Base-by-base conservation (phyloP, 139 green algal species). In the Coelastrella sp. region DNA sequence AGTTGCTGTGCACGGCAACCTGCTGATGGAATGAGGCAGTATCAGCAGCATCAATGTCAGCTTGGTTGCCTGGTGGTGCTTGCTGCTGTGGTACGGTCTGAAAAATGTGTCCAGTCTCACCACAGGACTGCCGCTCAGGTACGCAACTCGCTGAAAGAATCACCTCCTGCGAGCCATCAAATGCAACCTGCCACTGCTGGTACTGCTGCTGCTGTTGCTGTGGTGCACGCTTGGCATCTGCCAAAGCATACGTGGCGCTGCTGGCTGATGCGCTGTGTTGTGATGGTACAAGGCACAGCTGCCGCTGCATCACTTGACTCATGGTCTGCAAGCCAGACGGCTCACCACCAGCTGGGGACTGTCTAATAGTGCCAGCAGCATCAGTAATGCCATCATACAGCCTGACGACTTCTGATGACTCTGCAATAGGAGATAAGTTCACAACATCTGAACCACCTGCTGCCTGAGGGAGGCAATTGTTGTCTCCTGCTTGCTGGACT, bases 381-480 rank as follows among this genome's bases (percentile, higher is more conserved):
- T n/a, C n/a, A n/a, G n/a, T n/a, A n/a, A n/a, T n/a, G n/a, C n/a
- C n/a, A n/a, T n/a, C n/a, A n/a, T n/a, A n/a, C n/a, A n/a, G n/a
- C 19, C 41, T 79, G 2, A 41, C n/a, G 8, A 63, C 4, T 17
- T 62, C 71, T 15, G 71, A 41, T 27, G 71, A 79, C 41, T 79
- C 71, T 30, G 71, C 41, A 27, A 79, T 79, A 19, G 71, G 71
- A 32, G 71, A 79, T 27, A 79, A 50, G 37, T 23, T 30, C 2
- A 59, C 45, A 48, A 37, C n/a, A 34, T 25, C 9, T 32, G 30
- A 9, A 21, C 19, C 53, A 64, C 21, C 19, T 27, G 53, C 2
- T 9, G 21, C 17, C 21, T 64, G 53, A 32, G 4, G 53, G 53
- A 64, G 53, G 45, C 45, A 48, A 21, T 43, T 25, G 63, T 0